Evolutionary conservation across 2,329 filamentous ascomycete genomes (phyloP), one percentile per base, ranked within the genome.

Genomic region (Talaromyces atroroseus): DNA sequence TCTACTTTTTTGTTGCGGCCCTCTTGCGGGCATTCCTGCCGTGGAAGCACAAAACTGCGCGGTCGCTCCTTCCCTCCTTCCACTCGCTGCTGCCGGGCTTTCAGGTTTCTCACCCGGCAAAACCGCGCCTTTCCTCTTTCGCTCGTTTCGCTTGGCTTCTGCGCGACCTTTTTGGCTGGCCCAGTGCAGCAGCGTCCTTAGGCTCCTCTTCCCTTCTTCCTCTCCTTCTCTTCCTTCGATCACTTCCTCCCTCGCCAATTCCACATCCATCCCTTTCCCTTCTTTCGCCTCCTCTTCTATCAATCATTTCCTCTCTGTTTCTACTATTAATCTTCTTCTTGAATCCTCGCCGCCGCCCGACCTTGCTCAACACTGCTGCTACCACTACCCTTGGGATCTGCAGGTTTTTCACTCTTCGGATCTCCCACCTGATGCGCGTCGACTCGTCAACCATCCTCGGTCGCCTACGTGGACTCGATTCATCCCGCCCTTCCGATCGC

Each of bases 121-220:
- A 52, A 49, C 45, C 60, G 61, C 63, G 61, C 63, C 58, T 64
- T 65, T 63, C 63, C 63, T 61, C 52, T 66, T 65, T 65, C 60
- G 60, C 54, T 58, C 57, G 23, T 46, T 55, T 49, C 58, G 56
- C 58, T 58, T 61, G 60, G 63, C 60, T 57, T 62, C 58, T 63
- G 58, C 61, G 63, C 63, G 60, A 63, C 62, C 64, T 61, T 47
- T 51, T 53, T 64, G 62, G 60, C 63, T 65, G 63, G 63, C 59
- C 62, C 63, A 63, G n/a, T 40, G 24, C 34, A 44, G 49, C 38
- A 40, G 49, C 23, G 50, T 45, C 61, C 63, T 63, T 63, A 62
- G 62, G 24, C 59, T 52, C 40, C 46, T 52, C 56, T 48, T 45
- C 49, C 52, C 52, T 51, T 47, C 54, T 53, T 54, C 52, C 48